Base-by-base conservation (phyloP, 2,329 filamentous ascomycete genomes). In the Apiospora rasikravindrae region DNA sequence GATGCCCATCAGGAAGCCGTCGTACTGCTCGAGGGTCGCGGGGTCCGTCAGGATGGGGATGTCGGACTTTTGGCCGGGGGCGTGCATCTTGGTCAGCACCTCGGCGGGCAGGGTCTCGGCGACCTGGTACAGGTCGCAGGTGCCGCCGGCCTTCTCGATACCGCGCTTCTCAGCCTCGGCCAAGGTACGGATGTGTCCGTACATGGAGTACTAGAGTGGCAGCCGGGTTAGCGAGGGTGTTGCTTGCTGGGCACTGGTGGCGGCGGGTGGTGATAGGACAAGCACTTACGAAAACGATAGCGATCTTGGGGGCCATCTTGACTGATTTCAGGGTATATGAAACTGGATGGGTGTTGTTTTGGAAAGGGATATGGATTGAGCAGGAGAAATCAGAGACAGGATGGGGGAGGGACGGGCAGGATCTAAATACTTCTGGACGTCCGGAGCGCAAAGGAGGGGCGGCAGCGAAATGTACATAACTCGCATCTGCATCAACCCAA, bases 121-220 rank as follows among this genome's bases (percentile, higher is more conserved):
- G 81, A 98, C 87, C 91, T 97, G 95, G 90, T 87, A 98, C 81
- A 98, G 82, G 79, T 96, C 93, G 84, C 87, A 94, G 64, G 87
- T 85, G 76, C 95, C 95, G 76, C 96, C 96, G 75, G 94, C 95
- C 80, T 92, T 90, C 86, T 95, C 92, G 80, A 98, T 94, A 81
- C 96, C 96, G 80, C 89, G 91, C 88, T 95, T 93, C 88, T 98
- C 95, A 75, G 95, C 94, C 83, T 96, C 91, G 79, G 96, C 96
- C 78, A 98, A 84, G 81, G 91, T 85, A 84, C 88, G 86, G 84
- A 98, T 92, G 86, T 98, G 95, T 85, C 96, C 96, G 86, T 96
- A 97, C 90, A 95, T 93, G 77, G 94, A 97, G 87, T 97, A 97
- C 94, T 96, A 74, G 45, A 71, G 45, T 0, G 33, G 16, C 40